phyloP scores from a whole-genome alignment of 345 rosid genomes.

The Brassica juncea region DNA sequence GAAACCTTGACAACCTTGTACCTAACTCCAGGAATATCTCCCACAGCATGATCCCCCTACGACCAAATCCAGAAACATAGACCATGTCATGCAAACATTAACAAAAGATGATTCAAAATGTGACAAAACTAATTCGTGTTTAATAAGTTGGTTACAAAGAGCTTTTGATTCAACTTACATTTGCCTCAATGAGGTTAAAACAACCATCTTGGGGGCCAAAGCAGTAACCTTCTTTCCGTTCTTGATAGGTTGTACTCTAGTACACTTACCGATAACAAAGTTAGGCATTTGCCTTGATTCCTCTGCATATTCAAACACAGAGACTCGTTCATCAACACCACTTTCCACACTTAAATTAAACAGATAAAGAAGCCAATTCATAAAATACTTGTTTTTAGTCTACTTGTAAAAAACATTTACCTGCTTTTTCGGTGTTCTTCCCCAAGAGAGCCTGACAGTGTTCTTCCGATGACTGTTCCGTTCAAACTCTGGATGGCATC shows the following conservation, averaged over 20 bases:
- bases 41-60: constrained; percentile 67
- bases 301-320: constrained; percentile 29
- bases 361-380: background rate
- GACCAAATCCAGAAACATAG: constrained; percentile 70
- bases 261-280: constrained; percentile 75
- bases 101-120: background rate
- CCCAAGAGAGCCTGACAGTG: constrained; percentile 96
- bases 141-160: background rate
- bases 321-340: background rate
- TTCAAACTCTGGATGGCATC: constrained; percentile 40
- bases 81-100: constrained; percentile 55
- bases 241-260: constrained; percentile 68
- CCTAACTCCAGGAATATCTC: constrained; percentile 79
- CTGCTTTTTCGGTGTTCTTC: constrained; percentile 86
- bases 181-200: constrained; percentile 15
- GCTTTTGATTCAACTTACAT: background rate
- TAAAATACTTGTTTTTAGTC: background rate
- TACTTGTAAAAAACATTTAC: constrained; percentile 35
- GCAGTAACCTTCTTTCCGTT: constrained; percentile 67
- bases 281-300: constrained; percentile 58
- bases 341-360: background rate
- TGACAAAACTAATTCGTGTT: background rate
- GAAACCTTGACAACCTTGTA: constrained; percentile 80
- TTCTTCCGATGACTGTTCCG: constrained; percentile 85
- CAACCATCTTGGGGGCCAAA: constrained; percentile 18